phyloP scores from a whole-genome alignment of 129 eudicot species.

The Flaveria sonorensis region DNA sequence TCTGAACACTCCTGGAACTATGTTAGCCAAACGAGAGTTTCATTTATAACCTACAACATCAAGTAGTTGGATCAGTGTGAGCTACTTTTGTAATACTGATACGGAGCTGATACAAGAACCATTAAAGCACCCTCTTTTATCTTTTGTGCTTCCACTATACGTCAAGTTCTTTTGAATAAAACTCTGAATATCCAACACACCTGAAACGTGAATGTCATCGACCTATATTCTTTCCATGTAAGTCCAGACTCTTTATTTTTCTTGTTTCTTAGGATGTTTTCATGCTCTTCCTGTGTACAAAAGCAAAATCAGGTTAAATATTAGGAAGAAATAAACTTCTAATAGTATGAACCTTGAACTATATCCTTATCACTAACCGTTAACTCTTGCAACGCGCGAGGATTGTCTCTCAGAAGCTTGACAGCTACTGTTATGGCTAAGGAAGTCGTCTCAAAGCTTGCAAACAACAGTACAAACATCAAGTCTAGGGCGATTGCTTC shows the following conservation, averaged over 20 bases:
- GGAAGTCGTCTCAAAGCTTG: slow-evolving; percentile 92
- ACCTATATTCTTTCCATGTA: slow-evolving; percentile 88
- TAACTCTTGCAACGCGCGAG: slow-evolving; percentile 58
- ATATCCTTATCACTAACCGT: slow-evolving; percentile 49
- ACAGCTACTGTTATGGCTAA: slow-evolving; percentile 79
- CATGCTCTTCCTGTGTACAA: slow-evolving; percentile 71
- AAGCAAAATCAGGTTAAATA: slow-evolving; percentile 23
- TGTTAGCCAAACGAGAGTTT: slow-evolving; percentile 89
- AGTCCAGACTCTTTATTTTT: slow-evolving; percentile 62
- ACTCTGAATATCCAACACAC: slow-evolving; percentile 29
- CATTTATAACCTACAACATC: slow-evolving; percentile 79
- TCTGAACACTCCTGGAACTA: slow-evolving; percentile 90
- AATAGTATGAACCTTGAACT: background rate
- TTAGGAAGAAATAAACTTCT: background rate
- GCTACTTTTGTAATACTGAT: background rate
- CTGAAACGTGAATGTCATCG: slow-evolving; percentile 88
- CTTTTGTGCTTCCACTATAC: too few species aligned
- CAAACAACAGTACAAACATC: slow-evolving; percentile 92
- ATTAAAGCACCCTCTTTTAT: too few species aligned
- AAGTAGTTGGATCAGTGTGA: slow-evolving; percentile 7
- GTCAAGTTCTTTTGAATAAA: too few species aligned
- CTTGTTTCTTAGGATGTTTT: slow-evolving; percentile 61
- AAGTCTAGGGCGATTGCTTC: slow-evolving; percentile 89
- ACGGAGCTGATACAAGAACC: too few species aligned
- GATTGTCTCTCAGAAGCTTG: slow-evolving; percentile 67